These are phyloP conservation scores for Athelia sp. DNA, from an alignment of 1,284 basidiomycete genomes.

Conservation along the genomic window DNA sequence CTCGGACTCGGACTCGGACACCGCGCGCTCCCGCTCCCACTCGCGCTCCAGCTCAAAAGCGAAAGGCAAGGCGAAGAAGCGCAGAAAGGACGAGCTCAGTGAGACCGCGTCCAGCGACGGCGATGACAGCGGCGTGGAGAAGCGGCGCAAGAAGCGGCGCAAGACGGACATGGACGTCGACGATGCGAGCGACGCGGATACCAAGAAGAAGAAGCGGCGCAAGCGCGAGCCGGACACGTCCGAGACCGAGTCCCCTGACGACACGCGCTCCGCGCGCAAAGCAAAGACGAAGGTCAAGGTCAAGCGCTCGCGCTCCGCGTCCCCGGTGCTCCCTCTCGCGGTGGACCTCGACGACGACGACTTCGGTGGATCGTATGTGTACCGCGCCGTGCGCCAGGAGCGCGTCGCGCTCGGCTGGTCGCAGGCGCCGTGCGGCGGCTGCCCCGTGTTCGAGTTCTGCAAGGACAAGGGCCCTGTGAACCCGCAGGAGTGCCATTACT, in stretches of 20 bases:
- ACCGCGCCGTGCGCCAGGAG: constrained; percentile 65
- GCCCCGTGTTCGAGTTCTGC: constrained; percentile 78
- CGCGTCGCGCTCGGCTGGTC: constrained; percentile 51
- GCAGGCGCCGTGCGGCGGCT: constrained; percentile 69
- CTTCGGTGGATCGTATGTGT: constrained; percentile 42
- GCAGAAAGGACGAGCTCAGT: constrained; percentile 17
- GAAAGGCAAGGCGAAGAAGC: constrained; percentile 9
- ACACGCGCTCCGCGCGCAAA: constrained; percentile 1
- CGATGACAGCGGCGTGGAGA: constrained; percentile 22
- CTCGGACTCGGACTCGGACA: constrained; percentile 20
- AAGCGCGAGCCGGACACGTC: constrained; percentile 7
- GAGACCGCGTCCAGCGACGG: constrained; percentile 22
- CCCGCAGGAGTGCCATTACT: constrained; percentile 70
- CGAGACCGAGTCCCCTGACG: constrained; percentile 7
- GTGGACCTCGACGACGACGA: constrained; percentile 20
- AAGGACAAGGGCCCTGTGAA: constrained; percentile 74
- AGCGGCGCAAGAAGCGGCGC: constrained; percentile 31
- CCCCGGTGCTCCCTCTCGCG: constrained; percentile 25
- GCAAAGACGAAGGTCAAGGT: constrained; percentile 11
- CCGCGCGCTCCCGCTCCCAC: constrained; percentile 15
- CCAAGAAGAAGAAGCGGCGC: background rate
- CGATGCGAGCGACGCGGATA: background rate
- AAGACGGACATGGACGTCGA: constrained; percentile 25
- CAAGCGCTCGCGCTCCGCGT: constrained; percentile 43
- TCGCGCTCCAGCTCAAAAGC: background rate